Evolutionary conservation across 176 grass and related monocot genomes (phyloP).

Genomic region (Cenchrus fungigraminus): DNA sequence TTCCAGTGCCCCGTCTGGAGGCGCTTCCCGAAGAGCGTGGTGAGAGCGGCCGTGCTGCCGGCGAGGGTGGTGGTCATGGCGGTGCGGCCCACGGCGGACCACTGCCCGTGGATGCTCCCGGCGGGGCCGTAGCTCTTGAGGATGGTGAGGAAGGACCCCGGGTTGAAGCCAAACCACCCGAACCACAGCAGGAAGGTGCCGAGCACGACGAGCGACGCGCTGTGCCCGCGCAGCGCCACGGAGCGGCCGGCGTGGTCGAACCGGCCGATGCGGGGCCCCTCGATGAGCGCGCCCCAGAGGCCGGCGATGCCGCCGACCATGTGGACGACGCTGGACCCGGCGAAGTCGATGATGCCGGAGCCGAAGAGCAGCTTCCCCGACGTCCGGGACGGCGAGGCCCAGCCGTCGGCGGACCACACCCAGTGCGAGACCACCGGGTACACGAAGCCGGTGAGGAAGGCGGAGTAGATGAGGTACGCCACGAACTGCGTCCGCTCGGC

Average conservation of each 20-base stretch:
- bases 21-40: conserved; percentile 68
- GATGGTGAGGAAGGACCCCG: conserved; percentile 68
- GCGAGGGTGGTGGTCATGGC: conserved; percentile 74
- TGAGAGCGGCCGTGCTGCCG: conserved; percentile 67
- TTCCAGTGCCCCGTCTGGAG: conserved; percentile 72
- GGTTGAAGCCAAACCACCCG: conserved; percentile 79
- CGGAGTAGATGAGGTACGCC: conserved; percentile 84
- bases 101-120: conserved; percentile 65
- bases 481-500: conserved; percentile 93
- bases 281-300: conserved; percentile 73
- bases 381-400: conserved; percentile 52
- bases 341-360: conserved; percentile 80
- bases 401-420: conserved; percentile 73
- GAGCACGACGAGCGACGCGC: conserved; percentile 74
- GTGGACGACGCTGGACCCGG: conserved; percentile 74
- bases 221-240: conserved; percentile 64
- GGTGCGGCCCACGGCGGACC: conserved; percentile 74
- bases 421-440: conserved; percentile 92
- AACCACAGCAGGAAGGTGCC: conserved; percentile 77
- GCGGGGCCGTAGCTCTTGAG: conserved; percentile 54
- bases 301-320: conserved; percentile 75
- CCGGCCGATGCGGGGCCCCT: conserved; percentile 70
- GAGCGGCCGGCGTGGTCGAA: conserved; percentile 68
- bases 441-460: conserved; percentile 89
- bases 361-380: conserved; percentile 51